These are phyloP conservation scores for Gossypium anomalum DNA, from an alignment of 345 rosid genomes.

Conservation along the genomic window DNA sequence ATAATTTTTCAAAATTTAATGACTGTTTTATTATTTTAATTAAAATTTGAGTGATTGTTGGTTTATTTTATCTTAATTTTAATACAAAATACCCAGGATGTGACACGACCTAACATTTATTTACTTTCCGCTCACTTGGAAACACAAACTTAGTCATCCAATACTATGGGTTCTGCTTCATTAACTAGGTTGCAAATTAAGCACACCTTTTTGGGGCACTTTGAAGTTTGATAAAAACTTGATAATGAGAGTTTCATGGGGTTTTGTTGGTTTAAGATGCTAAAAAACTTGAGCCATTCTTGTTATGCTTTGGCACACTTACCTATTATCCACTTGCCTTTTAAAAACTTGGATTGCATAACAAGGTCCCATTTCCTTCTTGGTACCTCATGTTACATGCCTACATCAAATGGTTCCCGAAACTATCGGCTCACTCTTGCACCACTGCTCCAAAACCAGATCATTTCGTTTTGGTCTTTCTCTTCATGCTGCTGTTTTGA, in stretches of 20 bases:
- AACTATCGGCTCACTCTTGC: slow-evolving; percentile 37
- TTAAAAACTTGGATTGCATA: background rate
- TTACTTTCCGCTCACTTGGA: background rate
- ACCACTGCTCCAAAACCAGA: slow-evolving; percentile 43
- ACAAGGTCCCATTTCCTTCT: background rate
- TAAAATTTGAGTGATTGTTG: no score
- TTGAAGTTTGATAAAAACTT: no score
- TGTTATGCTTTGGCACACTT: no score
- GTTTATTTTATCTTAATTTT: no score
- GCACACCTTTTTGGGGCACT: no score
- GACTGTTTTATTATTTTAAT: no score
- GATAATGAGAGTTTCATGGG: no score
- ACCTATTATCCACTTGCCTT: background rate
- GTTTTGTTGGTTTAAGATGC: no score
- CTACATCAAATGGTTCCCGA: slow-evolving; percentile 26
- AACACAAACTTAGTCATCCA: background rate
- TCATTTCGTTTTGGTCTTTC: slow-evolving; percentile 36
- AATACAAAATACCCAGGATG: no score
- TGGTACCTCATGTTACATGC: background rate
- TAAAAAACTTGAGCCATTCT: no score
- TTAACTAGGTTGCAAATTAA: background rate
- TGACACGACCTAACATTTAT: no score
- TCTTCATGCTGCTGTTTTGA: slow-evolving; percentile 44
- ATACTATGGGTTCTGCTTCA: background rate
- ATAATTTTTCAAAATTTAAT: no score